These are phyloP conservation scores for Ganoderma multipileum DNA, from an alignment of 1,284 basidiomycete species.

Conservation along the genomic window DNA sequence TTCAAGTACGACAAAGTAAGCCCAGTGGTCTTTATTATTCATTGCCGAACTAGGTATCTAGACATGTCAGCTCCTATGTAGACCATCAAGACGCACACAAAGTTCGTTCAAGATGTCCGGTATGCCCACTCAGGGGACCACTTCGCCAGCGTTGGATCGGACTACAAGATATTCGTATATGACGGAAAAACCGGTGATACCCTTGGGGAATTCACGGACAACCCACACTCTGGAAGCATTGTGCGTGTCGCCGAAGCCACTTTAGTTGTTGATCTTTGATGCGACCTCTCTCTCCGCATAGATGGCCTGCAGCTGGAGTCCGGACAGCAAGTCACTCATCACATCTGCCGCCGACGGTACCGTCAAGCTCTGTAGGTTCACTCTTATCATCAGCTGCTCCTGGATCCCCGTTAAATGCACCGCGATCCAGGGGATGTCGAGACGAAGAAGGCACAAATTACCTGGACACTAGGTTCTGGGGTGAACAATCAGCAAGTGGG, in stretches of 20 bases:
- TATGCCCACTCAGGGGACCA: conserved; percentile 84
- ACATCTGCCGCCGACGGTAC: conserved; percentile 91
- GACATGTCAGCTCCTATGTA: conserved; percentile 34
- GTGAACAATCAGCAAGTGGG: conserved; percentile 88
- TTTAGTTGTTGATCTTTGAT: not conserved
- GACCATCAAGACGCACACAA: conserved; percentile 90
- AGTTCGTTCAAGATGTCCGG: conserved; percentile 93
- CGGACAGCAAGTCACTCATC: conserved; percentile 75
- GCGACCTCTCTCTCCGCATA: conserved; percentile 38
- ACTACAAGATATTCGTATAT: conserved; percentile 90
- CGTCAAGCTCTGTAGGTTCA: conserved; percentile 81
- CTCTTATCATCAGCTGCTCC: not conserved
- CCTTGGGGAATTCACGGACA: conserved; percentile 68
- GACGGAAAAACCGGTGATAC: conserved; percentile 92
- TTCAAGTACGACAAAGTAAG: conserved; percentile 88
- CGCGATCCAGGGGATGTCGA: conserved; percentile 77
- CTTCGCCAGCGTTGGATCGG: conserved; percentile 92
- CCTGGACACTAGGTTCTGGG: conserved; percentile 76
- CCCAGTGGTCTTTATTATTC: not conserved
- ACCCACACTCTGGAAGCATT: conserved; percentile 76
- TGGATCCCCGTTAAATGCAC: not conserved
- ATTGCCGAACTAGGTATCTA: not conserved
- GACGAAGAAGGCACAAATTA: conserved; percentile 67
- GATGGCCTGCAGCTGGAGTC: conserved; percentile 84
- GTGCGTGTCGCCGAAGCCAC: conserved; percentile 52